Evolutionary conservation across 2,329 filamentous ascomycete genomes (phyloP).

Genomic region (Chaetoscypha palmicola): DNA sequence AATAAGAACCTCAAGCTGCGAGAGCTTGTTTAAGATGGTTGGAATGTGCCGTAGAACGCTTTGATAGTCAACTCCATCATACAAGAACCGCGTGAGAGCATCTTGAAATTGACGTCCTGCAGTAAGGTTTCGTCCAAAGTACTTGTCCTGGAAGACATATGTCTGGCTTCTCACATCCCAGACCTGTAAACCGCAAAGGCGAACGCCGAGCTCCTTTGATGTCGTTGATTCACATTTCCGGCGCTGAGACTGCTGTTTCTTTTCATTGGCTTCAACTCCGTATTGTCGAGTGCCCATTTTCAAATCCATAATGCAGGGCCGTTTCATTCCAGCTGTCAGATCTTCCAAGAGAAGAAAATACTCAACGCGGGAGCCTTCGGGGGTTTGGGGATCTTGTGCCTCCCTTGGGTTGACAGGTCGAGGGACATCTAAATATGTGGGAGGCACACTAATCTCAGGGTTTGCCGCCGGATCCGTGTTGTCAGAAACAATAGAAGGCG

Average conservation of each 20-base stretch:
- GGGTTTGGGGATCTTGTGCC: slow-evolving; percentile 65
- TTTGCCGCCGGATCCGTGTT: slow-evolving; percentile 7
- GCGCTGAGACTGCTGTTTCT: slow-evolving; percentile 88
- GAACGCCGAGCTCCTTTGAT: slow-evolving; percentile 82
- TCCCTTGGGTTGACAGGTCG: slow-evolving; percentile 71
- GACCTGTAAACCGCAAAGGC: slow-evolving; percentile 91
- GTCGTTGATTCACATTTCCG: slow-evolving; percentile 91
- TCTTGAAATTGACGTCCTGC: slow-evolving; percentile 84
- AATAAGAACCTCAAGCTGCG: slow-evolving; percentile 76
- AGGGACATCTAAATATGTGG: slow-evolving; percentile 34
- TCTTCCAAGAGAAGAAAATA: slow-evolving; percentile 93
- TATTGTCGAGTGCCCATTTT: slow-evolving; percentile 99
- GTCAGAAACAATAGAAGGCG: not conserved
- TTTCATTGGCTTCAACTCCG: slow-evolving; percentile 81
- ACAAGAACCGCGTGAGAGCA: slow-evolving; percentile 82
- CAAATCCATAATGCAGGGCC: slow-evolving; percentile 91
- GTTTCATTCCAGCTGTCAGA: slow-evolving; percentile 91
- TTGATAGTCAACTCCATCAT: slow-evolving; percentile 74
- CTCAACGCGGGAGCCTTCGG: slow-evolving; percentile 63
- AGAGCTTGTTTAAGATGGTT: slow-evolving; percentile 75
- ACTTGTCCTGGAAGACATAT: slow-evolving; percentile 97
- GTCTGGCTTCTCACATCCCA: slow-evolving; percentile 81
- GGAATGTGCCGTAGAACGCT: slow-evolving; percentile 85
- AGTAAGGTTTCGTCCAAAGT: slow-evolving; percentile 83
- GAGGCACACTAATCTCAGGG: slow-evolving; percentile 8